These are phyloP conservation scores for Sclerotinia minor DNA, from an alignment of 2,329 filamentous ascomycete species.

Conservation along the genomic window DNA sequence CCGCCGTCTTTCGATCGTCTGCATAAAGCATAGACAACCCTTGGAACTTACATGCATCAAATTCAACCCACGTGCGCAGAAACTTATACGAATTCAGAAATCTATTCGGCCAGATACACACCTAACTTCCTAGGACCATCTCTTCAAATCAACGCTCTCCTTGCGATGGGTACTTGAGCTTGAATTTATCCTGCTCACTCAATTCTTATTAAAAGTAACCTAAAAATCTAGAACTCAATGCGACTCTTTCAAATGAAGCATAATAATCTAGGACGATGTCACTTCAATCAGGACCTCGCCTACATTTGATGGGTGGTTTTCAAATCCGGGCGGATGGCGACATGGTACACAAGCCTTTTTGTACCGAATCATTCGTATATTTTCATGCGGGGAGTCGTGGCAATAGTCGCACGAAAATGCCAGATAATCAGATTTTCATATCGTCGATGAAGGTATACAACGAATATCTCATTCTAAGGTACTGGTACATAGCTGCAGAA, in stretches of 20 bases:
- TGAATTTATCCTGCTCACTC: too few relatives aligned
- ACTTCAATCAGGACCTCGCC: not conserved
- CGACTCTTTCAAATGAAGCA: not conserved
- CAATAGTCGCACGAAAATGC: conserved; percentile 21
- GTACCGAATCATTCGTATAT: not conserved
- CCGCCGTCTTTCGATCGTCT: conserved; percentile 17
- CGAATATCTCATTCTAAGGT: not conserved
- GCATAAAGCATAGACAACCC: conserved; percentile 12
- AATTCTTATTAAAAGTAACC: not conserved
- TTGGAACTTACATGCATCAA: conserved; percentile 16
- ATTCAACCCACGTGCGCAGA: conserved; percentile 12
- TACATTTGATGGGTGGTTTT: not conserved
- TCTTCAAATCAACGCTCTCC: not conserved
- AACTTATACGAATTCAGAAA: not conserved
- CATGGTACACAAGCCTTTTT: not conserved
- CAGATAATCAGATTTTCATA: conserved; percentile 18
- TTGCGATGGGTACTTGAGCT: not conserved
- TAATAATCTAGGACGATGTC: not conserved
- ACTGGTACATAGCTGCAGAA: conserved; percentile 2
- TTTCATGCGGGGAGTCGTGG: conserved; percentile 13
- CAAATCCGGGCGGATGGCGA: conserved; percentile 2
- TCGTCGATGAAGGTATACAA: not conserved
- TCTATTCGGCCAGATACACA: not conserved
- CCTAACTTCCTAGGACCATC: not conserved
- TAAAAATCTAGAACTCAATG: not conserved